Evolutionary conservation across 2,329 filamentous ascomycete genomes (phyloP).

Genomic region (Aspergillus novoparasiticus): DNA sequence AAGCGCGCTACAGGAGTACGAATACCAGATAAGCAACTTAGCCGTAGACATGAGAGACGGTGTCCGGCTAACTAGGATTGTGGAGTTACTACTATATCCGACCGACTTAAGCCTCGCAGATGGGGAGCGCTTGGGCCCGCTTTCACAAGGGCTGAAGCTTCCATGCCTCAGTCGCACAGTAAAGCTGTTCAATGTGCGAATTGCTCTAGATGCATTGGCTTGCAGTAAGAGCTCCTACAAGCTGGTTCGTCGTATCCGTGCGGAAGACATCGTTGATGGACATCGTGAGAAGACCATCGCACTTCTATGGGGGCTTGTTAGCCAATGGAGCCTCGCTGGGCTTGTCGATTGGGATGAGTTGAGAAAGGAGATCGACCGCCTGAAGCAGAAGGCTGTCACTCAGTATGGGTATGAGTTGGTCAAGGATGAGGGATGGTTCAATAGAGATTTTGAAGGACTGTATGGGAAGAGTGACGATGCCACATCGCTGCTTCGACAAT

Average conservation of each 20-base stretch:
- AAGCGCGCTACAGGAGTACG: conserved; percentile 60
- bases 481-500: conserved; percentile 54
- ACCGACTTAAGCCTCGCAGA: conserved; percentile 28
- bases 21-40: conserved; percentile 61
- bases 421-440: conserved; percentile 22
- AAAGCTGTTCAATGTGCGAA: conserved; percentile 62
- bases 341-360: conserved; percentile 61
- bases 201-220: conserved; percentile 58
- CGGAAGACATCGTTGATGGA: conserved; percentile 65
- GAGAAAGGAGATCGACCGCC: conserved; percentile 52
- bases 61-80: conserved; percentile 60
- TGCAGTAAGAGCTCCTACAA: conserved; percentile 44
- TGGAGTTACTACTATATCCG: conserved; percentile 59
- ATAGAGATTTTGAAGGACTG: conserved; percentile 28
- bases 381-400: conserved; percentile 34
- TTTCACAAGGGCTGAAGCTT: conserved; percentile 62
- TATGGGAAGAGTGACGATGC: conserved; percentile 31
- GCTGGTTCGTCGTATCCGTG: conserved; percentile 48
- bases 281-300: conserved; percentile 66
- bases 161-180: conserved; percentile 58
- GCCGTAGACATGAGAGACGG: conserved; percentile 66
- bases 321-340: conserved; percentile 56
- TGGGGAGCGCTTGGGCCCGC: conserved; percentile 40
- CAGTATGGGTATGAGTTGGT: conserved; percentile 20
- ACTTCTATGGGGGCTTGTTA: conserved; percentile 62